A percentile compares a stretch with the other conserved stretches of the same genome.
Conservation (phyloP, 1,284 basidiomycete genomes). For the Ganoderma lingzhi region DNA sequence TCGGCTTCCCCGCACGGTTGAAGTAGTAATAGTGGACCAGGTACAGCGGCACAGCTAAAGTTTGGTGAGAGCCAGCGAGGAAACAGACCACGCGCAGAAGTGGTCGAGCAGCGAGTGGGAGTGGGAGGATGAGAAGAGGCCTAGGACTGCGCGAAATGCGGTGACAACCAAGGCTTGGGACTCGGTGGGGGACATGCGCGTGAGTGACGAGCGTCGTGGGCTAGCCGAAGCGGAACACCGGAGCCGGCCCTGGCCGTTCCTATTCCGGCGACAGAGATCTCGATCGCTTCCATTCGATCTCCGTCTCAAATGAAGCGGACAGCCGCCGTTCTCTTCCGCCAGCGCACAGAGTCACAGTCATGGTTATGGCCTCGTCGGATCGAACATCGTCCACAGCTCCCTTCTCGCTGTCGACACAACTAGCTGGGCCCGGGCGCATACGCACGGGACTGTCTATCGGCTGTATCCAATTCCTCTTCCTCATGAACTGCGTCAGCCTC, state of each 20-base stretch:
- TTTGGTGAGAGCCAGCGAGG: neutral
- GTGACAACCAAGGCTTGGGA: too few species aligned
- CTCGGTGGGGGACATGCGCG: too few species aligned
- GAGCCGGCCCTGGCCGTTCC: too few species aligned
- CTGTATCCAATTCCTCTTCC: neutral
- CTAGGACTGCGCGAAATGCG: too few species aligned
- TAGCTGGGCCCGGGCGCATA: neutral
- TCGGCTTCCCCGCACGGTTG: slow-evolving; percentile 23
- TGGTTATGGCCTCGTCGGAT: neutral
- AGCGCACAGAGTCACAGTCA: neutral
- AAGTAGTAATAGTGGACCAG: slow-evolving; percentile 15
- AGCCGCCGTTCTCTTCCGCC: neutral
- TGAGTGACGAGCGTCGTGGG: too few species aligned
- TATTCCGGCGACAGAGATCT: too few species aligned
- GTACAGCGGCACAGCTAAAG: slow-evolving; percentile 14
- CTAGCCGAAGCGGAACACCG: too few species aligned
- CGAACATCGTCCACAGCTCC: neutral
- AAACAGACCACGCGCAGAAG: slow-evolving; percentile 1
- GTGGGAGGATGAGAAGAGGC: too few species aligned
- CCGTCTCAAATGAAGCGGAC: neutral
- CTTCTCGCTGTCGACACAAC: neutral
- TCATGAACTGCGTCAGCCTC: neutral
- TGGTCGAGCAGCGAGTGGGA: neutral
- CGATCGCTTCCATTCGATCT: too few species aligned
- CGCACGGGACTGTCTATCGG: neutral